Conservation (phyloP, 2,329 filamentous ascomycete genomes). For the Cladosporium sp. region DNA sequence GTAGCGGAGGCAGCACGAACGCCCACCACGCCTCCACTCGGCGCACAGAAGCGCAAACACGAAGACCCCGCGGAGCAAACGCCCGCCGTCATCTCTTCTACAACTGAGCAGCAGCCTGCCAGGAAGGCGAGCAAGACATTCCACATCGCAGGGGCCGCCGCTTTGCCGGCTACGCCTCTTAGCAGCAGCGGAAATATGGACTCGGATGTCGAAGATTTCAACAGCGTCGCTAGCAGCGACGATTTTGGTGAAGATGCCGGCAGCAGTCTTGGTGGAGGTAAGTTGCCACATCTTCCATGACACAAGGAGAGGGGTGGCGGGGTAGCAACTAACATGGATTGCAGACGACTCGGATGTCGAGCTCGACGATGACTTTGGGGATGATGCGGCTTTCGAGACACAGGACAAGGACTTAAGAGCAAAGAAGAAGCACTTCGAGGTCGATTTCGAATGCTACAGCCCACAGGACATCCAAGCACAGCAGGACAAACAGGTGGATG, state of each 20-base stretch:
- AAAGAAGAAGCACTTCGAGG: constrained; percentile 74
- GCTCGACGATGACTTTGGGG: constrained; percentile 58
- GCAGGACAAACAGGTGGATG: constrained; percentile 81
- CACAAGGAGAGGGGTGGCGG: not conserved
- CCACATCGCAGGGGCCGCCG: constrained; percentile 40
- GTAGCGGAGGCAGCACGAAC: constrained; percentile 25
- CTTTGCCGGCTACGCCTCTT: constrained; percentile 52
- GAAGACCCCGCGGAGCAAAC: constrained; percentile 26
- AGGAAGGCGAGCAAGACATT: constrained; percentile 38
- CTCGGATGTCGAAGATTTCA: constrained; percentile 84
- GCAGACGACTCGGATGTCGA: constrained; percentile 52
- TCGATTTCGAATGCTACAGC: constrained; percentile 78
- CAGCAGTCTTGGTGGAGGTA: constrained; percentile 60
- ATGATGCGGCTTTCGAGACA: constrained; percentile 60
- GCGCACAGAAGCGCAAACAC: constrained; percentile 37
- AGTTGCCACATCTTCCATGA: constrained; percentile 20
- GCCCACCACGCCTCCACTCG: constrained; percentile 33
- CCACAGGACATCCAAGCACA: constrained; percentile 80
- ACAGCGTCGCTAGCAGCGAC: constrained; percentile 79
- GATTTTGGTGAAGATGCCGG: constrained; percentile 67
- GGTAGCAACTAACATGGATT: constrained; percentile 21
- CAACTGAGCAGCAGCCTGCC: constrained; percentile 33
- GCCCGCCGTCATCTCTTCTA: constrained; percentile 23
- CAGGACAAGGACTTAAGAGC: constrained; percentile 73
- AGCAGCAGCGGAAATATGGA: constrained; percentile 62